A percentile compares a stretch with the other conserved stretches of the same genome.
phyloP scores from a whole-genome alignment of 805 yeast species.

The Candida incommunis region DNA sequence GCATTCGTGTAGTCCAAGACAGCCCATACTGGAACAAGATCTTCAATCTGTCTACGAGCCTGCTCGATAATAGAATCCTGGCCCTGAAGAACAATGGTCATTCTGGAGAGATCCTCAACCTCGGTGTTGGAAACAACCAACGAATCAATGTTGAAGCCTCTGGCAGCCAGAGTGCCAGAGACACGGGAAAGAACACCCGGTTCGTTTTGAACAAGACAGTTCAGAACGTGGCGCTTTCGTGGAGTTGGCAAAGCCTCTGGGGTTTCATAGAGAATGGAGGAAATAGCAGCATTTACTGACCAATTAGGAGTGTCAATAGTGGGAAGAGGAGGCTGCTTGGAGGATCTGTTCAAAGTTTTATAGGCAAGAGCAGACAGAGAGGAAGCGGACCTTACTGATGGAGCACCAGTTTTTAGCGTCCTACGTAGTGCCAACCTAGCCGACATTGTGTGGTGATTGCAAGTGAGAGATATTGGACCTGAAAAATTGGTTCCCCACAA shows the following conservation, averaged over 20 bases:
- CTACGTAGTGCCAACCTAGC: not conserved
- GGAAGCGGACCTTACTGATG: slow-evolving; percentile 9
- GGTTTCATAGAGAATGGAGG: slow-evolving; percentile 90
- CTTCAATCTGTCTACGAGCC: slow-evolving; percentile 96
- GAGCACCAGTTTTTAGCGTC: not conserved
- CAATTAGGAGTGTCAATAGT: slow-evolving; percentile 86
- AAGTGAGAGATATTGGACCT: not conserved
- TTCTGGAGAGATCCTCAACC: slow-evolving; percentile 85
- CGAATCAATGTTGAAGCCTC: slow-evolving; percentile 97
- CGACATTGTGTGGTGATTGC: not conserved
- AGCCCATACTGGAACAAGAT: slow-evolving; percentile 95
- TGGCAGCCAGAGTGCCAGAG: slow-evolving; percentile 90
- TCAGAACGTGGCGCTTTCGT: slow-evolving; percentile 74
- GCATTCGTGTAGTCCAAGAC: slow-evolving; percentile 88
- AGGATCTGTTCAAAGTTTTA: slow-evolving; percentile 78
- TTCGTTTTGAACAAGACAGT: slow-evolving; percentile 95
- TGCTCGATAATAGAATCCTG: slow-evolving; percentile 95
- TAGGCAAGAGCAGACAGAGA: slow-evolving; percentile 93
- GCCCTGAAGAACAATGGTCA: slow-evolving; percentile 91
- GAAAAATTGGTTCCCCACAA: not conserved
- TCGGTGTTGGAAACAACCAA: slow-evolving; percentile 94
- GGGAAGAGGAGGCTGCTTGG: slow-evolving; percentile 80
- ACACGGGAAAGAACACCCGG: slow-evolving; percentile 94
- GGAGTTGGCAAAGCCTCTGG: slow-evolving; percentile 45
- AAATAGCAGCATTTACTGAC: slow-evolving; percentile 94